Base-by-base conservation (phyloP, 1,139 yeast species). In the Kodamaea sp. region DNA sequence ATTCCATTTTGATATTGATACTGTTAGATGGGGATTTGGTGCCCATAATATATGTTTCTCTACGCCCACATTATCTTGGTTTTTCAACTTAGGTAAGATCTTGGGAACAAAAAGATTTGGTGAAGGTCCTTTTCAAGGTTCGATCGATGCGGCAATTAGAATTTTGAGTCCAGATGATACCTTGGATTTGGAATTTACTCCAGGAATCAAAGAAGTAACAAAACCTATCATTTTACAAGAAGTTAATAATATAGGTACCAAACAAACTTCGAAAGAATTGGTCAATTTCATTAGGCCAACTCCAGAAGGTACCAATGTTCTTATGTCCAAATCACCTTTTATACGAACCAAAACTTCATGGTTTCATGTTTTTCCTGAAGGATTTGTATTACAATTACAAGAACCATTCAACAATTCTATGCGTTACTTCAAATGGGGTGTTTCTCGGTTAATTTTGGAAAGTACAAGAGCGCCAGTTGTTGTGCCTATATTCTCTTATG, bases 341-440 rank as follows among this genome's bases (percentile, higher is more conserved):
- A 58, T 75, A 27, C 67, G 89, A 43, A 64, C 69, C 9, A 76
- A 73, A 48, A 84, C 92, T 2, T 79, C 87, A 2, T 92, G 98
- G 98, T 79, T 92, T 44, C 97, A 92, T 59, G 81, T 90, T 5
- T 92, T 88, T 60, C 98, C 98, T 0, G 98, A 92, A 59, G 96
- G 96, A 0, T 86, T 84, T 58, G 97, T 92, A 1, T 75, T 92
- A 38, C 98, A 92, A 59, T 67, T 90, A 25, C 75, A 81, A 46
- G 81, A 81, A 31, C 97, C 97, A 2, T 80, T 78, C 58, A 70
- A 75, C 39, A 83, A 86, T 50, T 86, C 96, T 4, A 85, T 92
- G 90, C 70, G 97, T 45, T 92, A 87, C 60, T 92, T 92, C 70
- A 84, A 88, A 57, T 92, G 98, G 98, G 98, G 98, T 0, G 81